phyloP scores from a whole-genome alignment of 2,329 filamentous ascomycete species.

The Pseudocercospora pini-densiflorae region DNA sequence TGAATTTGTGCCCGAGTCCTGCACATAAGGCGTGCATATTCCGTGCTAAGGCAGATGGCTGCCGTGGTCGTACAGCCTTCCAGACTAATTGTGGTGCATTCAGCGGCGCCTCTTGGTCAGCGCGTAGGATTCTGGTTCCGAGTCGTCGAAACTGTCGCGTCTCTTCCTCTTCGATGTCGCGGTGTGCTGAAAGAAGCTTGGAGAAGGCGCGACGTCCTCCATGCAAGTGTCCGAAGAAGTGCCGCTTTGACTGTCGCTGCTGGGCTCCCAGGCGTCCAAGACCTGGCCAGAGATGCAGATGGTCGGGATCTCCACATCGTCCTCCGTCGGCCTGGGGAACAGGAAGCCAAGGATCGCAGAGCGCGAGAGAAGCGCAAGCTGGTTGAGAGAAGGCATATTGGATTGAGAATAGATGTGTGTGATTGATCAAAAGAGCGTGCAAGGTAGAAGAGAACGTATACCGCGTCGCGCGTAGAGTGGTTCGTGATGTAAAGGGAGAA shows the following conservation, averaged over 20 bases:
- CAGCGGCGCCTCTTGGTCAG: constrained; percentile 4
- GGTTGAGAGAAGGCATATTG: constrained; percentile 1
- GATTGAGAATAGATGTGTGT: neutral
- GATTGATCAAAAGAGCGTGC: neutral
- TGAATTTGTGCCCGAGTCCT: neutral
- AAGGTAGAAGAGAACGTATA: neutral
- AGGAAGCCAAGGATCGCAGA: constrained; percentile 1
- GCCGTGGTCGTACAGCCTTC: neutral
- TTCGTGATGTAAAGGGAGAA: neutral
- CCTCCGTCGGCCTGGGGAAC: neutral
- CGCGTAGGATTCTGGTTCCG: neutral
- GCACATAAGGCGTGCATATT: neutral
- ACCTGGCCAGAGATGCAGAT: constrained; percentile 5
- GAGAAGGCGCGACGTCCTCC: neutral
- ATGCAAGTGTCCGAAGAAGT: constrained; percentile 2
- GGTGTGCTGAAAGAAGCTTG: neutral
- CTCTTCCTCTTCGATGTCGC: neutral
- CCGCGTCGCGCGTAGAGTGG: neutral
- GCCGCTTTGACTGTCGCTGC: constrained; percentile 1
- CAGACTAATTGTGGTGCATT: neutral
- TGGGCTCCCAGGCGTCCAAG: neutral
- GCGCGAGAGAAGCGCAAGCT: constrained; percentile 6
- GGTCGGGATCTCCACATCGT: constrained; percentile 3
- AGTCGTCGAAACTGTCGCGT: constrained; percentile 1
- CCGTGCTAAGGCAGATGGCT: no score